A percentile compares a stretch with the other conserved stretches of the same genome.
phyloP scores from a whole-genome alignment of 2,329 filamentous ascomycete species.

The Aspergillus sp. region DNA sequence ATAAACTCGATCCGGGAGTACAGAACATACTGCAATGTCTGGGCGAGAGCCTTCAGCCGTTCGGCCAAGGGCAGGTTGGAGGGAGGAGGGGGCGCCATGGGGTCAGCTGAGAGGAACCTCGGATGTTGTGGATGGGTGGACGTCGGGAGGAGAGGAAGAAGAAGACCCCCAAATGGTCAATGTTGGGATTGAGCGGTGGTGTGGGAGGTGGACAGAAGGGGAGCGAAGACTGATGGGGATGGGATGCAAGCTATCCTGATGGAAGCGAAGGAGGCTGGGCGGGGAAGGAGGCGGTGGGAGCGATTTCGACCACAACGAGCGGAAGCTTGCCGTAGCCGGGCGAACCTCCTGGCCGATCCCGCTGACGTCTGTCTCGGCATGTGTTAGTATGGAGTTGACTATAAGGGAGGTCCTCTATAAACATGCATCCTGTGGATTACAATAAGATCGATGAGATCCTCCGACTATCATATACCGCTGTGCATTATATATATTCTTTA shows the following conservation, averaged over 20 bases:
- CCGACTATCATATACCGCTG: too few relatives aligned
- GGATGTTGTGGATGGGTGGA: neutral
- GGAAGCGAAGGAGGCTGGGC: neutral
- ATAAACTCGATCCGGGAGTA: constrained; percentile 23
- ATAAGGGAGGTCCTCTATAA: too few relatives aligned
- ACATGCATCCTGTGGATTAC: too few relatives aligned
- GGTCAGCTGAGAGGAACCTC: constrained; percentile 5
- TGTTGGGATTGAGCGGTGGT: too few relatives aligned
- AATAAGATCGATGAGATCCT: too few relatives aligned
- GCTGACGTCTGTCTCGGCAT: neutral
- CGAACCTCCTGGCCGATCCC: neutral
- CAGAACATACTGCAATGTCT: constrained; percentile 86
- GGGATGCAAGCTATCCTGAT: neutral
- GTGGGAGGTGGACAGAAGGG: neutral
- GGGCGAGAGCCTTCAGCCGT: constrained; percentile 73
- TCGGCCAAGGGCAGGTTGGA: constrained; percentile 68
- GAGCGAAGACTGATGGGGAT: neutral
- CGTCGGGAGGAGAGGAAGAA: neutral
- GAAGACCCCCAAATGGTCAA: neutral
- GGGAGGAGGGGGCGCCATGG: constrained; percentile 73
- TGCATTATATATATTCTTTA: too few relatives aligned
- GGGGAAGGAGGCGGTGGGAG: neutral
- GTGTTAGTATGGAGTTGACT: too few relatives aligned
- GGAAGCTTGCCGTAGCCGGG: neutral
- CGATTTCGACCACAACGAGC: neutral